These are phyloP conservation scores for Fusarium sterilihyphosum DNA, from an alignment of 2,329 filamentous ascomycete species.

Conservation along the genomic window DNA sequence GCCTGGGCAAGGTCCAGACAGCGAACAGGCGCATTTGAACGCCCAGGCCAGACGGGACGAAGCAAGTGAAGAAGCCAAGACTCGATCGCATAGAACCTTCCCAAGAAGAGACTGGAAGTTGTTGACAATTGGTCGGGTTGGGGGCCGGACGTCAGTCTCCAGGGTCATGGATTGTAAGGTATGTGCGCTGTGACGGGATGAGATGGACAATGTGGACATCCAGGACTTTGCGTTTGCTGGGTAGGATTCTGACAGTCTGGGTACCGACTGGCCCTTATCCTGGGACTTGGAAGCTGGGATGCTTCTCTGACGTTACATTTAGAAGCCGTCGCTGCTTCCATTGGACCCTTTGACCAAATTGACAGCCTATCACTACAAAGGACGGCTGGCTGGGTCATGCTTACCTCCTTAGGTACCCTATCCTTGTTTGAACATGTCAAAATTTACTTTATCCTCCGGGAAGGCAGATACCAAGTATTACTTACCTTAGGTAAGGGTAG, in stretches of 20 bases:
- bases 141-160: constrained; percentile 34
- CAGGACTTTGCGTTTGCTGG: constrained; percentile 12
- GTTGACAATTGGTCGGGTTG: constrained; percentile 38
- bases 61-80: constrained; percentile 35
- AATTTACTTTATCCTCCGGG: constrained; percentile 25
- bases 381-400: constrained; percentile 27
- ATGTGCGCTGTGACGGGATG: background rate
- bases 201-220: background rate
- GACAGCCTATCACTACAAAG: constrained; percentile 27
- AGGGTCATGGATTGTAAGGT: constrained; percentile 12
- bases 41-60: constrained; percentile 41
- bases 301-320: constrained; percentile 34
- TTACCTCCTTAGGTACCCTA: background rate
- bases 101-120: constrained; percentile 27
- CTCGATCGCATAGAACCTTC: constrained; percentile 32
- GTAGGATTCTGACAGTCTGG: background rate
- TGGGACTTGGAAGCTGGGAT: constrained; percentile 14
- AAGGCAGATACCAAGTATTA: constrained; percentile 5
- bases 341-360: constrained; percentile 18
- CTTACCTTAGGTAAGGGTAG: background rate
- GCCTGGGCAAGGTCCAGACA: constrained; percentile 26
- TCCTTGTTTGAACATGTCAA: constrained; percentile 27
- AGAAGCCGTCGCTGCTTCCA: constrained; percentile 29
- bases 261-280: background rate
- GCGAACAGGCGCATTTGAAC: constrained; percentile 37